These are phyloP conservation scores for Luffa acutangula DNA, from an alignment of 306 rosid species.

Conservation along the genomic window DNA sequence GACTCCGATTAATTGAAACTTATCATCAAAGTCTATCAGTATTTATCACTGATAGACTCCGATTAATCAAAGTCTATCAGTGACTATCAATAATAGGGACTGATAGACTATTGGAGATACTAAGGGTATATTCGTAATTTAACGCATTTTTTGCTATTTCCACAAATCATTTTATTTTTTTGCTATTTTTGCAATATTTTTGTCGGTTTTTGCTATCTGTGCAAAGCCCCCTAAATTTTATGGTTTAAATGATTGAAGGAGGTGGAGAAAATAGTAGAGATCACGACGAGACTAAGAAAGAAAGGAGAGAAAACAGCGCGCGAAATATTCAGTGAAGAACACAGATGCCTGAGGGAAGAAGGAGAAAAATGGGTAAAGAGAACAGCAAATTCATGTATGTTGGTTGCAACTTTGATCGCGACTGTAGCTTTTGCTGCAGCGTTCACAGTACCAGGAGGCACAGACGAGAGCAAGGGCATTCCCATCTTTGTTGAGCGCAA, in stretches of 20 bases:
- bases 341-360: neutral
- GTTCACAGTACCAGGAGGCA: neutral
- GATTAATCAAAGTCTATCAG: too few species aligned
- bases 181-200: too few species aligned
- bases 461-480: neutral
- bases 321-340: neutral
- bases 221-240: neutral
- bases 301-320: neutral
- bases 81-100: too few species aligned
- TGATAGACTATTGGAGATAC: too few species aligned
- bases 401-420: neutral
- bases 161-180: too few species aligned
- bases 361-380: neutral
- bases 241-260: conserved; percentile 16
- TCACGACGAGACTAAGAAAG: neutral
- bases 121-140: too few species aligned
- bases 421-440: neutral
- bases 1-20: too few species aligned
- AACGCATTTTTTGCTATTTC: too few species aligned
- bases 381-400: neutral
- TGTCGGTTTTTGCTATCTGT: too few species aligned
- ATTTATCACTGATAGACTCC: too few species aligned
- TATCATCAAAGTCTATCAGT: too few species aligned
- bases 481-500: neutral
- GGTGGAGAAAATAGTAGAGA: conserved; percentile 25